phyloP scores from a whole-genome alignment of 106 monocot genomes.

The Vanilla planifolia region DNA sequence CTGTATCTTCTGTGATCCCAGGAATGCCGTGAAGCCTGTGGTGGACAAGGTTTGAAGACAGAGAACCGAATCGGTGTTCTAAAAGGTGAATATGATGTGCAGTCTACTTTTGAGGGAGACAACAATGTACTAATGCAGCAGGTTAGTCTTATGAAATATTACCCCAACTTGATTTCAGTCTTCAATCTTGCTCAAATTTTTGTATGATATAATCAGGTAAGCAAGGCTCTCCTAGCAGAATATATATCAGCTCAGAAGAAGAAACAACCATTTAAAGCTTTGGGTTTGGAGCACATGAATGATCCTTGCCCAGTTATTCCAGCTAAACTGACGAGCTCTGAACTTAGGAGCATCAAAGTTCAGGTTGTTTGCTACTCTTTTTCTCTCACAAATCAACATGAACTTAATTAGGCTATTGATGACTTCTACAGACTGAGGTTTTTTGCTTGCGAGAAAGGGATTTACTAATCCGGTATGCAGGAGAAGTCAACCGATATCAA shows the following conservation, averaged over 20 bases:
- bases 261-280: constrained; percentile 63
- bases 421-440: constrained; percentile 32
- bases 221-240: constrained; percentile 80
- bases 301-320: constrained; percentile 62
- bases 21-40: constrained; percentile 98
- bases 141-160: constrained; percentile 26
- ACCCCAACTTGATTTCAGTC: neutral
- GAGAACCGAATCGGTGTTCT: constrained; percentile 80
- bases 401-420: neutral
- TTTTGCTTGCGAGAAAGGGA: constrained; percentile 78
- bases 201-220: constrained; percentile 52
- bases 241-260: constrained; percentile 48
- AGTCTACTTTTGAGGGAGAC: constrained; percentile 97
- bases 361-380: constrained; percentile 50
- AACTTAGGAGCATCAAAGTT: constrained; percentile 50
- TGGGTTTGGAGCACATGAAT: constrained; percentile 97
- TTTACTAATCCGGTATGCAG: constrained; percentile 48
- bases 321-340: constrained; percentile 33
- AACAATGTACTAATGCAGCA: constrained; percentile 97
- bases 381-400: neutral
- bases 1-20: constrained; percentile 10
- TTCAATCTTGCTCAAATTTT: neutral
- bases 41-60: constrained; percentile 97
- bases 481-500: constrained; percentile 57
- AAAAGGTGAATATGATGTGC: constrained; percentile 91